Percentiles rank a stretch among this genome's conserved stretches.
Conservation (phyloP, 2,329 filamentous ascomycete genomes). For the Decorospora gaudefroyi region DNA sequence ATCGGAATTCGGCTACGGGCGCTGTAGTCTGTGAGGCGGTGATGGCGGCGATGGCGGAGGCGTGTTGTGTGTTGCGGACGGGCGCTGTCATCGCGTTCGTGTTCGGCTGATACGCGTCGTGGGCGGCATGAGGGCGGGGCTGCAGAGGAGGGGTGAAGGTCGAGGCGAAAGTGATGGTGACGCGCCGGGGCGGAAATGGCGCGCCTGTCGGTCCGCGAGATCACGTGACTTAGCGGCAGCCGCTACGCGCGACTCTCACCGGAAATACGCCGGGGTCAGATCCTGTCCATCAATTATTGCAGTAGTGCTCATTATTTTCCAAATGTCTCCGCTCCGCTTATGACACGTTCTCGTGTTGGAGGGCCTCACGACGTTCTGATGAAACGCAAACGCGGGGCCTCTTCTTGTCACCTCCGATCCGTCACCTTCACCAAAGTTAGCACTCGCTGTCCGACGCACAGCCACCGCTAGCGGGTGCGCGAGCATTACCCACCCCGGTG, state of each 20-base stretch:
- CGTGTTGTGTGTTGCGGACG: conserved; percentile 28
- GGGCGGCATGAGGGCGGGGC: conserved; percentile 11
- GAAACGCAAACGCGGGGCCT: conserved; percentile 30
- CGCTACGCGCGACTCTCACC: conserved; percentile 8
- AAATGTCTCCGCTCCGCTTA: conserved; percentile 9
- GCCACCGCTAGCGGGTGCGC: conserved; percentile 23
- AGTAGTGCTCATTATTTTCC: background rate
- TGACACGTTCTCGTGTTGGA: conserved; percentile 12
- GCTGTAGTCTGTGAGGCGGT: conserved; percentile 67
- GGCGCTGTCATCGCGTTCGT: conserved; percentile 34
- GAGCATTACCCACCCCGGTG: conserved; percentile 7
- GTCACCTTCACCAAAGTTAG: conserved; percentile 24
- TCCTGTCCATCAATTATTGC: background rate
- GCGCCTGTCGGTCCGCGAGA: conserved; percentile 13
- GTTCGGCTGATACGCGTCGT: conserved; percentile 16
- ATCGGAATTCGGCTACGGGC: conserved; percentile 77
- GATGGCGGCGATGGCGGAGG: conserved; percentile 34
- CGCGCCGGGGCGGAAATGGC: conserved; percentile 10
- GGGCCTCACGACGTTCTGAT: conserved; percentile 11
- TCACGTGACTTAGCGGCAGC: conserved; percentile 17
- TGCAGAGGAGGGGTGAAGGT: conserved; percentile 5
- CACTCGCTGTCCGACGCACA: conserved; percentile 24
- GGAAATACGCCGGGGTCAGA: conserved; percentile 6
- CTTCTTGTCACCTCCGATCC: conserved; percentile 11
- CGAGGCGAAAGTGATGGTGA: conserved; percentile 12